phyloP scores from a whole-genome alignment of 495 filamentous ascomycete genomes.

The Penicillium paradoxum region DNA sequence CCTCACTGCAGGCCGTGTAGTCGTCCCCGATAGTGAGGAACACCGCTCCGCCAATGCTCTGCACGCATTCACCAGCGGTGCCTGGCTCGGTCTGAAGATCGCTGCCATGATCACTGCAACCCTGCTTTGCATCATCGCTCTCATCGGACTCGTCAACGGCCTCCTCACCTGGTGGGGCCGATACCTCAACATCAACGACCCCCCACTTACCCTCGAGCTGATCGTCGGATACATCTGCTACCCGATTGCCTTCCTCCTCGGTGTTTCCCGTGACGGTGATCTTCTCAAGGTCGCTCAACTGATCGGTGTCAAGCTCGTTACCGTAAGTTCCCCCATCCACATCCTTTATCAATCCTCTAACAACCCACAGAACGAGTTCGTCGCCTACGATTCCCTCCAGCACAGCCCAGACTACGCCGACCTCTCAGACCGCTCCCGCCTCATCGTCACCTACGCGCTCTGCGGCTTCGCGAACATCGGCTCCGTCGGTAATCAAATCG shows the following conservation, averaged over 20 bases:
- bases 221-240: conserved; percentile 83
- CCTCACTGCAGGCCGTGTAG: conserved; percentile 69
- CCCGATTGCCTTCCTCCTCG: conserved; percentile 78
- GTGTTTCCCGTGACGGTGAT: conserved; percentile 68
- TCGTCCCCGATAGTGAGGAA: conserved; percentile 68
- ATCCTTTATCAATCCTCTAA: neutral
- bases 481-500: conserved; percentile 80
- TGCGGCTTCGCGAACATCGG: conserved; percentile 80
- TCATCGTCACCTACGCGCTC: conserved; percentile 67
- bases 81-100: conserved; percentile 86
- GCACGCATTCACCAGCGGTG: conserved; percentile 81
- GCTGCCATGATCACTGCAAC: conserved; percentile 77
- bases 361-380: conserved; percentile 55
- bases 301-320: conserved; percentile 79
- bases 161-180: conserved; percentile 85
- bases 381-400: conserved; percentile 53
- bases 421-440: conserved; percentile 62
- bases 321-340: conserved; percentile 34
- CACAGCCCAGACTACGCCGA: conserved; percentile 38
- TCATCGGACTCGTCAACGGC: conserved; percentile 70
- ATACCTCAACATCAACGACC: conserved; percentile 69
- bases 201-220: conserved; percentile 65
- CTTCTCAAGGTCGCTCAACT: conserved; percentile 69
- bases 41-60: conserved; percentile 69
- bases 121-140: conserved; percentile 79